Percentiles rank a stretch among this genome's conserved stretches.
Conservation (phyloP, 495 filamentous ascomycete genomes). For the Geoglossum glabrum region DNA sequence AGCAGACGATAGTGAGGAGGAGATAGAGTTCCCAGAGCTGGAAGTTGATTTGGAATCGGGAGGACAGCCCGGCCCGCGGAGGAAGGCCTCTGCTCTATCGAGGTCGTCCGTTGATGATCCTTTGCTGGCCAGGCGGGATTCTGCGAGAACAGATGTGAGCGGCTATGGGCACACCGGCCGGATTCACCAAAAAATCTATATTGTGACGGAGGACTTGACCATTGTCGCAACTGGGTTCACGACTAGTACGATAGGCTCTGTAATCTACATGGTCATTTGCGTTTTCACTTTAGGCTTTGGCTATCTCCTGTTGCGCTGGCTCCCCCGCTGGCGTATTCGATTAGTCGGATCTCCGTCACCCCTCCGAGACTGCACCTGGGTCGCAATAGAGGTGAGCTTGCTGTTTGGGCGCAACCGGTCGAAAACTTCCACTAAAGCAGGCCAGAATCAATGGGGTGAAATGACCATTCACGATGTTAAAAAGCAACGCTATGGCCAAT, state of each 20-base stretch:
- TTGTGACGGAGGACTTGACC: slow-evolving; percentile 80
- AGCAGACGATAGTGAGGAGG: slow-evolving; percentile 32
- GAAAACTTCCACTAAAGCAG: slow-evolving; percentile 7
- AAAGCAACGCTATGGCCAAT: slow-evolving; percentile 49
- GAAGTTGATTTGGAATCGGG: slow-evolving; percentile 21
- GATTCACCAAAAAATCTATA: slow-evolving; percentile 73
- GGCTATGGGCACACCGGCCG: slow-evolving; percentile 34
- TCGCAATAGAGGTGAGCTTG: slow-evolving; percentile 52
- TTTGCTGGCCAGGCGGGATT: slow-evolving; percentile 44
- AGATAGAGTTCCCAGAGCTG: slow-evolving; percentile 23
- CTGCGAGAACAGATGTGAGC: slow-evolving; percentile 33
- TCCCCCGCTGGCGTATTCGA: slow-evolving; percentile 67
- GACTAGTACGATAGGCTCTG: slow-evolving; percentile 46
- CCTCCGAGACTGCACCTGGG: slow-evolving; percentile 63
- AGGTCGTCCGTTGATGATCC: slow-evolving; percentile 48
- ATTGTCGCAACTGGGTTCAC: slow-evolving; percentile 81
- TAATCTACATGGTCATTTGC: slow-evolving; percentile 48
- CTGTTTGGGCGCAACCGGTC: not conserved
- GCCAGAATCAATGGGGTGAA: slow-evolving; percentile 78
- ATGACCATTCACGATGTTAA: slow-evolving; percentile 50
- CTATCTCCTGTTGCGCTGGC: slow-evolving; percentile 74
- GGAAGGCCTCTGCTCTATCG: slow-evolving; percentile 33
- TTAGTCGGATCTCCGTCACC: slow-evolving; percentile 47
- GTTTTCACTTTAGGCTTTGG: slow-evolving; percentile 50
- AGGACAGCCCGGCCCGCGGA: slow-evolving; percentile 22